Conservation (phyloP, 352 stramenopile genomes). For the Globisporangium apiculatum region DNA sequence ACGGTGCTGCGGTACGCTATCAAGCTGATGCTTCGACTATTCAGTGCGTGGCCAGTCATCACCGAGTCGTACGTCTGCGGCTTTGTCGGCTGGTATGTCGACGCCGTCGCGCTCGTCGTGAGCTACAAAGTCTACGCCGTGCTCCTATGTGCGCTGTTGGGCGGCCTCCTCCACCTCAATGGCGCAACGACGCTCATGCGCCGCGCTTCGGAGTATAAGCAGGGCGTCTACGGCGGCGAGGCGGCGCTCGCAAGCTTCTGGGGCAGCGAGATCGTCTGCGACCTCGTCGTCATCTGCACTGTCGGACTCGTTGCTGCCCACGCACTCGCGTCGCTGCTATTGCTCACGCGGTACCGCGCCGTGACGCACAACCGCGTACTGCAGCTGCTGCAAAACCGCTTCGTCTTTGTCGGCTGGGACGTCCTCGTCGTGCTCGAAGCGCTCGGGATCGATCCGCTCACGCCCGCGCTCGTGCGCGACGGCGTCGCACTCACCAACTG, state of each 20-base stretch:
- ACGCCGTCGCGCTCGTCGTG: constrained; percentile 34
- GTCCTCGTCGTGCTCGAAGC: constrained; percentile 19
- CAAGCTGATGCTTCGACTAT: constrained; percentile 19
- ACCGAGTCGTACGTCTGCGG: constrained; percentile 25
- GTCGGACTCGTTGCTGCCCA: constrained; percentile 24
- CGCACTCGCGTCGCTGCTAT: constrained; percentile 18
- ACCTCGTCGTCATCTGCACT: constrained; percentile 9
- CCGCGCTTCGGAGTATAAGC: constrained; percentile 5
- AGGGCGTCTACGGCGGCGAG: constrained; percentile 15
- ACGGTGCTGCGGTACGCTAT: constrained; percentile 20
- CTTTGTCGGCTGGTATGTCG: constrained; percentile 19
- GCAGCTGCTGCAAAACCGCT: constrained; percentile 32
- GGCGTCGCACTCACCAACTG: constrained; percentile 22
- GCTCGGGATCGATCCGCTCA: constrained; percentile 37
- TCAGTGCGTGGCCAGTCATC: constrained; percentile 21
- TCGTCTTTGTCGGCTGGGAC: constrained; percentile 47
- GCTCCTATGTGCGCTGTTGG: constrained; percentile 15
- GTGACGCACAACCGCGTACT: constrained; percentile 35
- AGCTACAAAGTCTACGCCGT: constrained; percentile 46
- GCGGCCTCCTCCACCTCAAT: constrained; percentile 11
- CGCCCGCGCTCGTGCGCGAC: constrained; percentile 16
- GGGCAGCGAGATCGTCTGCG: constrained; percentile 22
- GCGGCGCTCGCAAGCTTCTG: constrained; percentile 19
- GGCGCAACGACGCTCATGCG: constrained; percentile 20
- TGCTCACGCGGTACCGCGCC: constrained; percentile 29